Conservation (phyloP, 176 grass and related monocot species). For the Guadua angustifolia region DNA sequence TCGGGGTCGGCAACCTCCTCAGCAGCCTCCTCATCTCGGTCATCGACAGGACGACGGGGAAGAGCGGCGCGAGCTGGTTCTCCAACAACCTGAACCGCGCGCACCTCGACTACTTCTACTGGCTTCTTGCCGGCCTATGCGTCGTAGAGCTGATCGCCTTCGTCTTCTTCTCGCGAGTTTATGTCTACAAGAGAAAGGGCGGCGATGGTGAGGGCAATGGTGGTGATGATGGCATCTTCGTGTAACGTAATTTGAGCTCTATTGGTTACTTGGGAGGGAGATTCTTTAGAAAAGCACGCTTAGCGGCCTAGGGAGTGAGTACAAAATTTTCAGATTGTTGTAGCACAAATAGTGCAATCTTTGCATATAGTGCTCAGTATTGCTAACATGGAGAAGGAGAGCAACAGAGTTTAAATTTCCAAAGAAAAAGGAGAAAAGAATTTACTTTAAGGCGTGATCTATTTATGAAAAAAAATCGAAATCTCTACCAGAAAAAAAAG, state of each 20-base stretch:
- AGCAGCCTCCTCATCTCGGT: constrained; percentile 49
- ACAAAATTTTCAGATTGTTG: no score
- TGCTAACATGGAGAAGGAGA: no score
- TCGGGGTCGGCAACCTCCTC: constrained; percentile 36
- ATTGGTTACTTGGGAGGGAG: no score
- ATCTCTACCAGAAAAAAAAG: no score
- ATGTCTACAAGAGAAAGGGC: constrained; percentile 50
- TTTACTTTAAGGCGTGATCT: no score
- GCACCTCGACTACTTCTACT: constrained; percentile 74
- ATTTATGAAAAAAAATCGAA: no score
- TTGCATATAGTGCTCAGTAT: no score
- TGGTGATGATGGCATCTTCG: constrained; percentile 20
- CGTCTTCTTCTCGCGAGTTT: constrained; percentile 34
- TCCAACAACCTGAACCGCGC: constrained; percentile 58
- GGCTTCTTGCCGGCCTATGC: constrained; percentile 55
- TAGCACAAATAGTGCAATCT: no score
- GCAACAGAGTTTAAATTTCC: no score
- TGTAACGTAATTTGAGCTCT: neutral
- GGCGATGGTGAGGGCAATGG: constrained; percentile 5
- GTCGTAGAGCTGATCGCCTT: constrained; percentile 35
- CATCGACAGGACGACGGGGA: constrained; percentile 34
- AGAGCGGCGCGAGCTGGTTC: constrained; percentile 58
- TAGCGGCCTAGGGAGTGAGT: no score
- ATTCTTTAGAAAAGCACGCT: no score
- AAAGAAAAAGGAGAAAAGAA: no score